phyloP scores from a whole-genome alignment of 345 rosid genomes.

The Brassica cretica region DNA sequence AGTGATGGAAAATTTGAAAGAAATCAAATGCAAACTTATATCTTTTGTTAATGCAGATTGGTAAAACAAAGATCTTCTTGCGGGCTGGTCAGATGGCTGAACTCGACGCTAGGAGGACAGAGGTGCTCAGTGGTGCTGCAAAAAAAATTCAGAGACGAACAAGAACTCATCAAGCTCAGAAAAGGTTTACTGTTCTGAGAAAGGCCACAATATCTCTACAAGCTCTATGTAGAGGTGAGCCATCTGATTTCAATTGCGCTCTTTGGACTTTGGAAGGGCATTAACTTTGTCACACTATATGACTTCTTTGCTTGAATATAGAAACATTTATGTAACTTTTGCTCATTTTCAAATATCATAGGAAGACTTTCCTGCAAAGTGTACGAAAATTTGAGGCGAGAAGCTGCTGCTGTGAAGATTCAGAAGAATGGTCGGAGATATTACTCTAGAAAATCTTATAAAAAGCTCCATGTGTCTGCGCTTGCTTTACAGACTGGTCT shows the following conservation, averaged over 20 bases:
- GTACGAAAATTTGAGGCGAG: conserved; percentile 47
- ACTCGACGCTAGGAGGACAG: conserved; percentile 82
- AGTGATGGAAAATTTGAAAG: neutral
- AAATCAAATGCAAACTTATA: neutral
- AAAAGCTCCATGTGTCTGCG: conserved; percentile 54
- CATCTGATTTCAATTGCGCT: neutral
- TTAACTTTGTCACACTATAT: neutral
- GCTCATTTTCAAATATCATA: conserved; percentile 25
- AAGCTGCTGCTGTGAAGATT: conserved; percentile 72
- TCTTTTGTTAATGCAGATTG: conserved; percentile 58
- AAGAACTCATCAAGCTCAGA: conserved; percentile 68
- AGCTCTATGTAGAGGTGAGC: conserved; percentile 68
- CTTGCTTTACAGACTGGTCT: conserved; percentile 64
- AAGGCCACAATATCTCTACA: conserved; percentile 61
- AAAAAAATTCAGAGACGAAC: conserved; percentile 76
- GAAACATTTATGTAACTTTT: neutral
- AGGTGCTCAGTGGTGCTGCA: conserved; percentile 78
- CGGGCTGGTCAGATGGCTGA: conserved; percentile 99
- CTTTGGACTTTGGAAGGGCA: neutral
- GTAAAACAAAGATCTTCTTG: conserved; percentile 90
- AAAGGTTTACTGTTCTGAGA: conserved; percentile 66
- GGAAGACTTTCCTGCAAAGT: conserved; percentile 69
- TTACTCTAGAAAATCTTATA: conserved; percentile 54
- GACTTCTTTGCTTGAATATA: neutral
- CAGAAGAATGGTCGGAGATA: conserved; percentile 63